phyloP scores from a whole-genome alignment of 305 asterid species.

The Euphrasia arctica region DNA sequence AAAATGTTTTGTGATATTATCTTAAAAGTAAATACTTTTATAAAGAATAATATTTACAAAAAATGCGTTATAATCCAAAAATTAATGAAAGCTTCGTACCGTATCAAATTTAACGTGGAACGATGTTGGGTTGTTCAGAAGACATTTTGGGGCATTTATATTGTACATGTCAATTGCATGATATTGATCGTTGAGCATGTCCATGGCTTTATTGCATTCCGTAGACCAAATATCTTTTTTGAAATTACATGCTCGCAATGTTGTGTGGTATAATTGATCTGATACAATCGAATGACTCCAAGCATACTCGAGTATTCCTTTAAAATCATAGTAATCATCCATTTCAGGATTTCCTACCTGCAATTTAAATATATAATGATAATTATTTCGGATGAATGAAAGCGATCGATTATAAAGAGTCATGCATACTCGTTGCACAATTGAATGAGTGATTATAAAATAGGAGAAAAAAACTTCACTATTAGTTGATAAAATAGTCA shows the following conservation, averaged over 20 bases:
- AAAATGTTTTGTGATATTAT: too few species aligned
- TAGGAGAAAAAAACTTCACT: too few species aligned
- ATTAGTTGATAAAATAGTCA: too few species aligned
- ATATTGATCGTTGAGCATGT: conserved; percentile 39
- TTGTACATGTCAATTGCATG: conserved; percentile 69
- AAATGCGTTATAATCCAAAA: too few species aligned
- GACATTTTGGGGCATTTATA: conserved; percentile 65
- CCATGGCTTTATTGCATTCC: conserved; percentile 50
- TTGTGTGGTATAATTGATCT: conserved; percentile 47
- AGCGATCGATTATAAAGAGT: not conserved
- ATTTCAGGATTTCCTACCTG: conserved; percentile 90
- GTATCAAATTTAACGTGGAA: conserved; percentile 7
- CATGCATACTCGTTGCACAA: too few species aligned
- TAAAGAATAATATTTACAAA: not conserved
- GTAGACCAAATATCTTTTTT: conserved; percentile 42
- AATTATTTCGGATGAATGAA: too few species aligned
- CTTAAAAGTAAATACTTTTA: too few species aligned
- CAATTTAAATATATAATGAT: not conserved
- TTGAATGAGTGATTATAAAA: too few species aligned
- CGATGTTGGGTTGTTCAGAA: conserved; percentile 45
- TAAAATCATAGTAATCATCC: conserved; percentile 61
- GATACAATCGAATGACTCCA: conserved; percentile 84
- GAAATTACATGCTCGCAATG: conserved; percentile 51
- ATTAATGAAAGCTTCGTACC: not conserved
- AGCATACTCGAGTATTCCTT: conserved; percentile 78